Evolutionary conservation across 208 protist genomes (phyloP).

Genomic region (Phytomonas serpens): DNA sequence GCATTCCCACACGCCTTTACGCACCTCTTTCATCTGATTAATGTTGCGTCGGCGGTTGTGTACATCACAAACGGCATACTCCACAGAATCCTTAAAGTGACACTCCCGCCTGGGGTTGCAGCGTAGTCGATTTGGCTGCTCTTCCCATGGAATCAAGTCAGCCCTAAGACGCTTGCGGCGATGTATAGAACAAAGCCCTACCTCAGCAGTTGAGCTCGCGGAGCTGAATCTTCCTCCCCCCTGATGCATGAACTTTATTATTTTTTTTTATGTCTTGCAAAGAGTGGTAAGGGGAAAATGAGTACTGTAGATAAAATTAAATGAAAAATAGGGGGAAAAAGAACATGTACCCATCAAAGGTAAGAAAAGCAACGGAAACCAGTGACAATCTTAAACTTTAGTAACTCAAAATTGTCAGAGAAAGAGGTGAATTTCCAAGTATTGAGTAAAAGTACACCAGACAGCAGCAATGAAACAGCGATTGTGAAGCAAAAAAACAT

Average conservation of each 20-base stretch:
- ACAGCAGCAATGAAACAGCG: background rate
- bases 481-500: background rate
- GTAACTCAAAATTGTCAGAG: background rate
- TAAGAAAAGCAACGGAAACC: background rate
- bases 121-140: slow-evolving; percentile 42
- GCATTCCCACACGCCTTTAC: slow-evolving; percentile 64
- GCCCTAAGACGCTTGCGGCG: slow-evolving; percentile 30
- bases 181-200: slow-evolving; percentile 27
- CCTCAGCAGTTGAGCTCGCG: slow-evolving; percentile 2
- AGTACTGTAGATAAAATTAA: background rate
- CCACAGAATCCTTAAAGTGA: slow-evolving; percentile 10
- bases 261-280: background rate
- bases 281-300: background rate
- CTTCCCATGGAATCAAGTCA: slow-evolving; percentile 59
- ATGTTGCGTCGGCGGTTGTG: slow-evolving; percentile 57
- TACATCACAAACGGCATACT: slow-evolving; percentile 40
- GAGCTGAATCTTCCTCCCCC: background rate
- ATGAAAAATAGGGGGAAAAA: background rate
- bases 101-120: slow-evolving; percentile 52
- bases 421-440: background rate
- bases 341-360: background rate
- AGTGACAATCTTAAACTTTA: background rate
- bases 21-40: slow-evolving; percentile 65
- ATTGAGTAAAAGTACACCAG: background rate
- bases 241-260: background rate